Base-by-base conservation (phyloP, 2,329 filamentous ascomycete species). In the Escovopsis weberi region DNA sequence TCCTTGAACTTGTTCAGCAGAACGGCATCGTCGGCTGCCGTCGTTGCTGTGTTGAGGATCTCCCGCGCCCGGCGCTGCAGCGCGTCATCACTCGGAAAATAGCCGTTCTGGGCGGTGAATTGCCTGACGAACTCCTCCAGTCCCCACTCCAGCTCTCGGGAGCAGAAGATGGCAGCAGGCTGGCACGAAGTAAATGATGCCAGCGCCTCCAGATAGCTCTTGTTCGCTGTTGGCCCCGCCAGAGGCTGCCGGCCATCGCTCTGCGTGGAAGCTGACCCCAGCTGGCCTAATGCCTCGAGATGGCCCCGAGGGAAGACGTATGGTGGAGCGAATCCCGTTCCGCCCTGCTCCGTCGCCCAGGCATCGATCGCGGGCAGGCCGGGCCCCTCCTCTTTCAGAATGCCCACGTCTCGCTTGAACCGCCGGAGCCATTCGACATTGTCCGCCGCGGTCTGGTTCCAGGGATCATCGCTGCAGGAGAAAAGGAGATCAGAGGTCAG, bases 351-450 rank as follows among this genome's bases (percentile, higher is more conserved):
- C 2, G 69, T 48, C 6, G 28, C 63, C 73, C 73, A 76, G 0
- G 61, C 54, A 6, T 55, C 28, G 23, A 55, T 59, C 2, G 54
- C 48, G 0, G 65, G 61, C 0, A 78, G 61, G 2, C 72, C 73
- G 0, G 73, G 73, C 0, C 74, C 70, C 6, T 62, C 58, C 9
- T 64, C 60, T n/a, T 63, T 56, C 1, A 70, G 55, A 28, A 80
- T 69, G 15, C 73, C 73, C 1, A 62, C 65, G 39, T 74, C 67
- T 10, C 73, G 67, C 56, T 80, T 80, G 61, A 80, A 79, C 37
- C 75, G 68, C 43, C 68, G 64, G 11, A 80, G 64, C 76, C 76
- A 80, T 55, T 80, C 75, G 1, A 64, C 66, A 48, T 80, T 79
- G 51, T 47, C 45, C 6, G 45, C 45, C 12, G 45, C 43, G 23